Base-by-base conservation (phyloP, 768 basidiomycete genomes). In the Leccinellum luteum region DNA sequence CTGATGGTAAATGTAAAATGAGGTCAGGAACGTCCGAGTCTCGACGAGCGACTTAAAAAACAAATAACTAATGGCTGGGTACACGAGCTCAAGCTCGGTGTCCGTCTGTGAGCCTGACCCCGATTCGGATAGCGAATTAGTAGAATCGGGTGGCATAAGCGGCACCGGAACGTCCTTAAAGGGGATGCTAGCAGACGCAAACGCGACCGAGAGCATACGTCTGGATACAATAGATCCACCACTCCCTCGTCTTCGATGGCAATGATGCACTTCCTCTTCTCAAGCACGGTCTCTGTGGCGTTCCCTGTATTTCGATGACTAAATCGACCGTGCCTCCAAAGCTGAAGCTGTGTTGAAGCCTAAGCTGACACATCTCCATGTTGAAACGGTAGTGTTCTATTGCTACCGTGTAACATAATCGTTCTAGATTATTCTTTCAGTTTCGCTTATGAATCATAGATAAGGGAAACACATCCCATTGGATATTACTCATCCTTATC, bases 201-300 rank as follows among this genome's bases (percentile, higher is more conserved):
- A 19, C 15, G 27, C 1, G 27, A 54, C 4, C 4, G 25, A 43
- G 10, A 28, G 21, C 63, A 34, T 21, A 69, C 69, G 27, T 67
- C 61, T 12, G 69, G 68, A 57, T 71, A 71, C 2, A 60, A 19
- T 3, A 69, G 44, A 6, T 69, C 59, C 4, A 57, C 15, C 21
- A 64, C 60, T 27, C 14, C 15, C 1, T 59, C 64, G 9, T 57
- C n/a, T 9, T 55, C 52, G 8, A 25, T 27, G 1, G 14, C 44
- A 14, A 13, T 6, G 28, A 28, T 6, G 28, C 28, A 27, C 27
- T 27, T 27, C 27, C 27, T 17, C 27, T 9, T 9, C 15, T 32
- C 12, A 17, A 31, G 23, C 9, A 6, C 28, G 28, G 27, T 27
- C 27, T 27, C 27, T 27, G 54, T 14, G 5, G 1, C 45, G 6